Percentiles rank a stretch among this genome's conserved stretches.
Conservation (phyloP, 345 rosid species). For the Brassica napus region Da-Ae NC_063446.1:10372501-10373000, state of each 20-base stretch:
- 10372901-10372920: conserved; percentile 20
- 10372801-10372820: conserved; percentile 27
- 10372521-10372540: conserved; percentile 86
- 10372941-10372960: too few relatives aligned
- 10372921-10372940: conserved; percentile 1
- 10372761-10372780: conserved; percentile 23
- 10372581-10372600: conserved; percentile 3
- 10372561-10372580: conserved; percentile 14
- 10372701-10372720: conserved; percentile 85
- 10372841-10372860: conserved; percentile 81
- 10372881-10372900: conserved; percentile 77
- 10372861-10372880: conserved; percentile 80
- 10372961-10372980: too few relatives aligned
- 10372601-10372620: conserved; percentile 14
- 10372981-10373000: too few relatives aligned
- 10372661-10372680: conserved; percentile 81
- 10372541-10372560: conserved; percentile 53
- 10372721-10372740: conserved; percentile 96
- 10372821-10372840: conserved; percentile 72
- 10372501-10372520: conserved; percentile 86
- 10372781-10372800: conserved; percentile 4
- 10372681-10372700: conserved; percentile 69
- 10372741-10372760: conserved; percentile 38
- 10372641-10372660: conserved; percentile 90
- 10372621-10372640: conserved; percentile 58